Base-by-base conservation (phyloP, 441 rosid species). In the Pelargonium cotyledonis region DNA sequence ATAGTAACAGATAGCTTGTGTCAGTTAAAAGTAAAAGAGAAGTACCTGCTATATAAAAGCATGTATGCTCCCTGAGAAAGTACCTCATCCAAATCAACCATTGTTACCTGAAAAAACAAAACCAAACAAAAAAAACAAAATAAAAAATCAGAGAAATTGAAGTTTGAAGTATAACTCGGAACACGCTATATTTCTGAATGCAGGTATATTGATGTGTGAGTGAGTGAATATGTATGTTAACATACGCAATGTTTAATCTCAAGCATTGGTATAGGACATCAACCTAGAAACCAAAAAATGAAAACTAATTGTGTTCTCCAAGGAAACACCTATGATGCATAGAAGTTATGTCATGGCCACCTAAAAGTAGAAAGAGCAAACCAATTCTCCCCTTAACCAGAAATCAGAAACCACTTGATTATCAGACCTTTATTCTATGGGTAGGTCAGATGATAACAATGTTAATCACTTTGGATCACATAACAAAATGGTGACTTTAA, bases 31-130 rank as follows among this genome's bases (percentile, higher is more conserved):
- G 9, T 21, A 31, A 47, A n/a, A 65, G 26, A 8, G 19, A 66
- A n/a, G 46, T 68, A 95, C 99, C 99, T 89, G 90, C 85, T 88
- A 75, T 95, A 92, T 70, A 90, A 80, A 72, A 95, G 97, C 99
- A 95, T 92, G 76, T 92, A 95, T 66, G 99, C 98, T 72, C 91
- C 86, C 80, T 88, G 88, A 69, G 97, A 87, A 81, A 92, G 92
- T 7, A 95, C 96, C 73, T 92, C 95, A 12, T 92, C 97, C 78
- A 89, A 57, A 61, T 84, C 96, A 61, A 85, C 96, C 61, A 76
- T 77, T 38, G 67, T 46, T 67, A 95, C 92, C 98, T 95, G 86
- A 71, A 83, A 73, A 73, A 75, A n/a, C n/a, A n/a, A n/a, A n/a
- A n/a, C n/a, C n/a, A n/a, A n/a, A n/a, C n/a, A n/a, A n/a, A n/a